A percentile compares a stretch with the other conserved stretches of the same genome.
These are phyloP conservation scores for Phyllosticta citribraziliensis DNA, from an alignment of 2,329 filamentous ascomycete genomes.

Conservation along the genomic window DNA sequence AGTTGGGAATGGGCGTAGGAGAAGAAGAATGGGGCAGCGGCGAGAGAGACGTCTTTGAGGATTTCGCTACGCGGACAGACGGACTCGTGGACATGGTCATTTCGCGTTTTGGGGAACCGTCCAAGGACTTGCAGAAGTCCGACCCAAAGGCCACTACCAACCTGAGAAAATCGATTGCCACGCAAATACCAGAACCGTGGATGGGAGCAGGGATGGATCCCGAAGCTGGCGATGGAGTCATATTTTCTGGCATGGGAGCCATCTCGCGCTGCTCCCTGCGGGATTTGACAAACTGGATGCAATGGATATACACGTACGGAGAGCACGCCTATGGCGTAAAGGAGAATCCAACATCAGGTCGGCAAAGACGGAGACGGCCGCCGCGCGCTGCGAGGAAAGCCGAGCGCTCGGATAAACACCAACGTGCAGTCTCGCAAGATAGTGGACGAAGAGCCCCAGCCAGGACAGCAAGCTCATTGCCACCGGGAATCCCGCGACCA, in stretches of 20 bases:
- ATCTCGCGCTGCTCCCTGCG: conserved; percentile 62
- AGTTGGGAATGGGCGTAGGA: conserved; percentile 86
- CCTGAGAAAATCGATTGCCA: neutral
- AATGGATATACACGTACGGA: conserved; percentile 76
- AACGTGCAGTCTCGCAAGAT: neutral
- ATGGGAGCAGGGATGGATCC: conserved; percentile 62
- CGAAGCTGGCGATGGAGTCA: conserved; percentile 65
- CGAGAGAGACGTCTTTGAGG: conserved; percentile 85
- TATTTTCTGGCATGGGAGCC: conserved; percentile 73
- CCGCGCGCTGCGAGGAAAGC: conserved; percentile 23
- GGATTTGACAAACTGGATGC: conserved; percentile 75
- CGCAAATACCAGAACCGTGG: conserved; percentile 45
- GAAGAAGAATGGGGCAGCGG: conserved; percentile 93
- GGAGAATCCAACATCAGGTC: conserved; percentile 63
- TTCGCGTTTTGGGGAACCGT: conserved; percentile 65
- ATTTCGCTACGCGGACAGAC: conserved; percentile 67
- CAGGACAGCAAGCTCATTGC: conserved; percentile 8
- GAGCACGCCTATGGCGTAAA: conserved; percentile 75
- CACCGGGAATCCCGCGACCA: conserved; percentile 36
- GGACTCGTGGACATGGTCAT: conserved; percentile 84
- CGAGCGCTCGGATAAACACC: neutral
- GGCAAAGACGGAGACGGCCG: conserved; percentile 39
- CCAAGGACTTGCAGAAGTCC: conserved; percentile 18
- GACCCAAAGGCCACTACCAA: neutral
- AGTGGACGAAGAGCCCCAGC: neutral